phyloP scores from a whole-genome alignment of 257 asterid species.

The Nicotiana knightiana region DNA sequence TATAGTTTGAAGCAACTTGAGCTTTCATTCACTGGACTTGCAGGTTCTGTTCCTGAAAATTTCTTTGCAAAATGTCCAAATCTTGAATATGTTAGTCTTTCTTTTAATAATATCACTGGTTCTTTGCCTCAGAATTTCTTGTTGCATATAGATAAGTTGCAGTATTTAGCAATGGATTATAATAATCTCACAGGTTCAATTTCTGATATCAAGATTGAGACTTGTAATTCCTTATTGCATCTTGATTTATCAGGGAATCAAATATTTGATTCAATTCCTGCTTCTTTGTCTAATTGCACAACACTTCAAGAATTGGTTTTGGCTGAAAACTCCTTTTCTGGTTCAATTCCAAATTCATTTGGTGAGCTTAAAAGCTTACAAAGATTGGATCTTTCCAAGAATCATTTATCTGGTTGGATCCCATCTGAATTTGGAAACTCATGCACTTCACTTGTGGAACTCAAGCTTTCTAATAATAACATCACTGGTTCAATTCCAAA shows the following conservation, averaged over 20 bases:
- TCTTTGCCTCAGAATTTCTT: slow-evolving; percentile 47
- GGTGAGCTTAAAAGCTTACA: slow-evolving; percentile 57
- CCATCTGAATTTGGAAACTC: slow-evolving; percentile 59
- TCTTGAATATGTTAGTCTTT: slow-evolving; percentile 61
- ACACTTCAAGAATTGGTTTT: slow-evolving; percentile 42
- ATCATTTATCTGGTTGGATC: slow-evolving; percentile 80
- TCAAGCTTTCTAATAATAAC: slow-evolving; percentile 67
- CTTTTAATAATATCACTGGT: slow-evolving; percentile 74
- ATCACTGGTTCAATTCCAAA: slow-evolving; percentile 70
- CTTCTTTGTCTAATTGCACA: slow-evolving; percentile 62
- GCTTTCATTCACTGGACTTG: slow-evolving; percentile 54
- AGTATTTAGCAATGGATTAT: slow-evolving; percentile 66
- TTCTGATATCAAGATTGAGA: slow-evolving; percentile 45
- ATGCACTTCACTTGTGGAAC: slow-evolving; percentile 62
- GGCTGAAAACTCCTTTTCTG: slow-evolving; percentile 52
- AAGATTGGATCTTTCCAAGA: slow-evolving; percentile 70
- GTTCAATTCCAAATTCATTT: slow-evolving; percentile 54
- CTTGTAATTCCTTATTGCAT: slow-evolving; percentile 48
- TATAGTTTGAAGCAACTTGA: slow-evolving; percentile 49
- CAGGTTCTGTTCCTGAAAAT: slow-evolving; percentile 51
- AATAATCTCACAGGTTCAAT: slow-evolving; percentile 68
- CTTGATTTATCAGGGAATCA: slow-evolving; percentile 80
- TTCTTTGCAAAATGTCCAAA: slow-evolving; percentile 53
- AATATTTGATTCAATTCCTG: slow-evolving; percentile 47
- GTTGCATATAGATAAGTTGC: slow-evolving; percentile 41